Evolutionary conservation across 179 eudicot genomes (phyloP).

Genomic region (Camellia oleifera): DNA sequence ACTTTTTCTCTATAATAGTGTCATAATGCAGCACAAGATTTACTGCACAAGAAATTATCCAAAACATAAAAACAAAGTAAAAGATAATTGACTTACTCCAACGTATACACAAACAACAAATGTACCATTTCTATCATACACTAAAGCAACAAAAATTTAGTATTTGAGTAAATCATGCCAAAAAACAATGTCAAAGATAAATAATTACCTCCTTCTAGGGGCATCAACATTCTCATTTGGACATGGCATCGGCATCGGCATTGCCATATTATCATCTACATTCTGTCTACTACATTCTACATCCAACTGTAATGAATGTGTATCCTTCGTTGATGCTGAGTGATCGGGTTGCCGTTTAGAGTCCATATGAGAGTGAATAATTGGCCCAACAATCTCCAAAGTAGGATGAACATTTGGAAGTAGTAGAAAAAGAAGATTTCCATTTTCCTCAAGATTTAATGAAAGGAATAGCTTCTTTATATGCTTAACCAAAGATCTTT

Average conservation of each 20-base stretch:
- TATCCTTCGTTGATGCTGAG: constrained; percentile 16
- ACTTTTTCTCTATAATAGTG: neutral
- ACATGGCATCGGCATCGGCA: neutral
- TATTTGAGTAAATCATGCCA: neutral
- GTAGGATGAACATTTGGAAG: constrained; percentile 70
- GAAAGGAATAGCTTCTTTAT: constrained; percentile 72
- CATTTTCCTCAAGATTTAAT: constrained; percentile 72
- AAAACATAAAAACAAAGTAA: neutral
- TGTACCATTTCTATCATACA: neutral
- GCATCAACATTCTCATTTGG: constrained; percentile 41
- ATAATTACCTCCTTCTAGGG: constrained; percentile 60
- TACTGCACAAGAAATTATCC: neutral
- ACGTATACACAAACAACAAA: neutral
- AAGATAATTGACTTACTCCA: neutral
- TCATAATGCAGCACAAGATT: neutral
- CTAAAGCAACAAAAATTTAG: neutral
- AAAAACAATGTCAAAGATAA: neutral
- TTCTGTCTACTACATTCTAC: constrained; percentile 22
- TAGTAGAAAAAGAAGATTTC: constrained; percentile 62
- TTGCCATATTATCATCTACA: constrained; percentile 31
- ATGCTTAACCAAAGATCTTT: constrained; percentile 65
- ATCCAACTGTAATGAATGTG: constrained; percentile 25
- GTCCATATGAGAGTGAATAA: constrained; percentile 34
- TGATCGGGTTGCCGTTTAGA: constrained; percentile 32
- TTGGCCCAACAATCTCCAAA: constrained; percentile 60